Evolutionary conservation across 2,329 filamentous ascomycete species (phyloP).

Genomic region (Xylariales sp.): DNA sequence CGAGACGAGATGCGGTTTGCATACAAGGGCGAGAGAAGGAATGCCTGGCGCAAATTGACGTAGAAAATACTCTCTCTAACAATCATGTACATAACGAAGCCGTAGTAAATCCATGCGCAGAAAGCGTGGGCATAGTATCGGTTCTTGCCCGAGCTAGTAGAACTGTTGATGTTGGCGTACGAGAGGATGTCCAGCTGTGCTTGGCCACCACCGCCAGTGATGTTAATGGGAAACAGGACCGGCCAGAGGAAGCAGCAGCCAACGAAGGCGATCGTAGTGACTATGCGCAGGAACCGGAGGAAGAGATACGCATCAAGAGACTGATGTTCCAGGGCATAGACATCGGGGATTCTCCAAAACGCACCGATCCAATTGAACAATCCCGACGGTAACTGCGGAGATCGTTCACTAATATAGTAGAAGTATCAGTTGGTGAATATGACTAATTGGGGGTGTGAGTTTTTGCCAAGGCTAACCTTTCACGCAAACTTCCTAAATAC

Average conservation of each 20-base stretch:
- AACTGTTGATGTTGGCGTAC: constrained; percentile 67
- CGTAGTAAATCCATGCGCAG: constrained; percentile 76
- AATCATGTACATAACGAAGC: constrained; percentile 83
- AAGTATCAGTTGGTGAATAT: too few relatives aligned
- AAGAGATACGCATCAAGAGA: constrained; percentile 91
- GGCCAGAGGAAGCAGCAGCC: constrained; percentile 85
- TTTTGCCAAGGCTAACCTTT: too few relatives aligned
- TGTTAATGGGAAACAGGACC: constrained; percentile 79
- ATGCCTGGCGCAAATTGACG: constrained; percentile 89
- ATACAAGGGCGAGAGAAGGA: constrained; percentile 79
- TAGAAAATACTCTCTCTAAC: constrained; percentile 87
- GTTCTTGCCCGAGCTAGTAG: constrained; percentile 45
- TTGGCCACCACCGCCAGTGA: constrained; percentile 65
- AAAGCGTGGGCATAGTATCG: constrained; percentile 80
- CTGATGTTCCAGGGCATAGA: constrained; percentile 81
- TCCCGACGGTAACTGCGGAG: constrained; percentile 54
- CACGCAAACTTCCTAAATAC: constrained; percentile 41
- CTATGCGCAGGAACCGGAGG: constrained; percentile 78
- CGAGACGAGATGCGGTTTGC: constrained; percentile 82
- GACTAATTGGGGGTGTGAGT: too few relatives aligned
- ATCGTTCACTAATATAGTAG: constrained; percentile 56
- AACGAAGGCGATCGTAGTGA: constrained; percentile 72
- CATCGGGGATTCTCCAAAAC: constrained; percentile 67
- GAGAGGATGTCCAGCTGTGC: constrained; percentile 71
- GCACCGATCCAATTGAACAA: constrained; percentile 62